Evolutionary conservation across 768 basidiomycete genomes (phyloP), one percentile per base, ranked within the genome.

Genomic region (Russula brevipes): DNA sequence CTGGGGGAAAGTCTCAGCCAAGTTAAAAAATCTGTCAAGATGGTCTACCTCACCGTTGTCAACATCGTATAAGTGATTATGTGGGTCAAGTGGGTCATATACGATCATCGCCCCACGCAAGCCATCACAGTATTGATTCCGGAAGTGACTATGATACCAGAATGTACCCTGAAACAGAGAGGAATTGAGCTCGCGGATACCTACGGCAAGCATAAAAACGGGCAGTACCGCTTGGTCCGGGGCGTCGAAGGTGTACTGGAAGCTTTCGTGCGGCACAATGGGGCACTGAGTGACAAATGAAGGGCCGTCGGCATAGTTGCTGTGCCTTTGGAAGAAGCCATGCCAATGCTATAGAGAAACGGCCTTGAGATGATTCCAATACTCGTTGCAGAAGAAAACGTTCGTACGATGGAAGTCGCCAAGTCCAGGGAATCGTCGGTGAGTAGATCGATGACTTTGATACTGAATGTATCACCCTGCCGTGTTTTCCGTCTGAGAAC

Each of bases 281-380:
- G 69, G 69, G 42, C 69, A 70, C 53, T 70, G 69, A 11, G 64
- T 66, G 4, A 70, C 69, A 47, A 49, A 61, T 3, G 62, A n/a
- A 10, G 31, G 42, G 10, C 69, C 69, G 41, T 70, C 69, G 24
- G 47, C 66, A 3, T 41, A 60, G 12, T 47, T 62, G 8, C 68
- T 66, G 47, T 12, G 19, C 4, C 54, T 39, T 59, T 69, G 68
- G 57, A 62, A 59, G 19, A 70, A 17, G 3, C 69, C 69, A 62
- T 70, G 69, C 69, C 69, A 70, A 52, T 70, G 69, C 68, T 69
- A 35, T 3, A 51, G 31, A 16, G 39, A 4, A 36, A 31, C 47
- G 16, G 17, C 14, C 31, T 49, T 19, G 7, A 17, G n/a, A 24
- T 24, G 11, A 38, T 47, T 36, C 16, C 5, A 33, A 38, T 6